Evolutionary conservation across 2,329 filamentous ascomycete species (phyloP), one percentile per base, ranked within the genome.

Genomic region (Fusarium vanettenii): DNA sequence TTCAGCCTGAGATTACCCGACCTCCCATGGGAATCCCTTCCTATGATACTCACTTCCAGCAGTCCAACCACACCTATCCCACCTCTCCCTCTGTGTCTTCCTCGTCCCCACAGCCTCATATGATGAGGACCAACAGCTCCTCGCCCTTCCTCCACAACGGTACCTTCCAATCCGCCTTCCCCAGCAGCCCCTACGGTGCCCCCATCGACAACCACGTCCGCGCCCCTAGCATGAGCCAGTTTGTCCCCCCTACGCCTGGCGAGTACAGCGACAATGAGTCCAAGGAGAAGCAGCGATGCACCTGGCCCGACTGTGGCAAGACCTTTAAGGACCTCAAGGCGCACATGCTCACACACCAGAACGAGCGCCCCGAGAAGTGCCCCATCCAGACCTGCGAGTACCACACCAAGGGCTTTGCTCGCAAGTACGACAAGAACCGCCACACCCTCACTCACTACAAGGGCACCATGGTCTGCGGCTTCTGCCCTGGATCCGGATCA

Each of bases 361-460:
- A 91, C 68, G 95, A 98, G 85, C 89, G 95, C 27, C 95, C 95
- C 0, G 95, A 98, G 82, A 98, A 98, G 86, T 98, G 95, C 84
- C 95, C 95, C 1, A 98, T 98, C 76, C 88, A 93, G 67, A 97
- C 92, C 0, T 98, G 95, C 86, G 95, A 97, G 80, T 98, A 98
- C 84, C 93, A 97, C 86, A 86, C 90, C 80, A 98, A 98, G 85
- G 95, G 95, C 5, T 98, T 98, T 80, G 95, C 95, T 13, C 90
- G 95, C 78, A 98, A 98, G 85, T 98, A 98, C 82, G 95, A 98
- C 87, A 97, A 97, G 89, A 98, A 98, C 85, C 88, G 95, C 52
- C 95, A 98, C 83, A 97, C 95, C 6, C 85, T 98, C 72, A 98
- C 95, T 6, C 95, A 98, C 83, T 98, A 98, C 89, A 98, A 98